phyloP scores from a whole-genome alignment of 306 rosid genomes.

The Dalbergia cultrata region DNA sequence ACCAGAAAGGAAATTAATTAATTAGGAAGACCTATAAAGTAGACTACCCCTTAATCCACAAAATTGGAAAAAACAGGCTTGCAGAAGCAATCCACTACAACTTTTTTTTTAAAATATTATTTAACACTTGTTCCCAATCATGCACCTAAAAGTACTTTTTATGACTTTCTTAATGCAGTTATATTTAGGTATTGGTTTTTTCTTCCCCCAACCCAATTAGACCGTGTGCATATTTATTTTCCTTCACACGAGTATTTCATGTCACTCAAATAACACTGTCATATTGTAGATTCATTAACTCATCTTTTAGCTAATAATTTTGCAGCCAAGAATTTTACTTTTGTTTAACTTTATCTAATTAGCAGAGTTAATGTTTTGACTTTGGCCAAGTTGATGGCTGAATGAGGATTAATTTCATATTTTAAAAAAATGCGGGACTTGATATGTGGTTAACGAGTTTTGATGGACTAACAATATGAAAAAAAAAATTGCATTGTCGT shows the following conservation, averaged over 20 bases:
- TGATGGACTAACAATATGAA: no score
- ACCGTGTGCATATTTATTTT: neutral
- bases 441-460: no score
- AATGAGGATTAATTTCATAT: no score
- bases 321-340: neutral
- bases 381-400: no score
- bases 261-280: no score
- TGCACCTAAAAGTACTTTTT: conserved; percentile 29
- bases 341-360: neutral
- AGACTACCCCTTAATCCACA: neutral
- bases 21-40: neutral
- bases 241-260: neutral
- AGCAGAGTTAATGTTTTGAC: no score
- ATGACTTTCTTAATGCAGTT: neutral
- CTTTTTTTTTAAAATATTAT: neutral
- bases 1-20: neutral
- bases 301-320: no score
- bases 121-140: conserved; percentile 3
- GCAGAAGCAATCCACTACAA: conserved; percentile 8
- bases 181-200: neutral
- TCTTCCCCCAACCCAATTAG: neutral
- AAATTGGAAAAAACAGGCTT: conserved; percentile 18
- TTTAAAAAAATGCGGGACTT: no score
- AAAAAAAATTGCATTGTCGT: no score
- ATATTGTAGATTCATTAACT: no score